These are phyloP conservation scores for Purshia tridentata DNA, from an alignment of 306 rosid species.

Conservation along the genomic window DNA sequence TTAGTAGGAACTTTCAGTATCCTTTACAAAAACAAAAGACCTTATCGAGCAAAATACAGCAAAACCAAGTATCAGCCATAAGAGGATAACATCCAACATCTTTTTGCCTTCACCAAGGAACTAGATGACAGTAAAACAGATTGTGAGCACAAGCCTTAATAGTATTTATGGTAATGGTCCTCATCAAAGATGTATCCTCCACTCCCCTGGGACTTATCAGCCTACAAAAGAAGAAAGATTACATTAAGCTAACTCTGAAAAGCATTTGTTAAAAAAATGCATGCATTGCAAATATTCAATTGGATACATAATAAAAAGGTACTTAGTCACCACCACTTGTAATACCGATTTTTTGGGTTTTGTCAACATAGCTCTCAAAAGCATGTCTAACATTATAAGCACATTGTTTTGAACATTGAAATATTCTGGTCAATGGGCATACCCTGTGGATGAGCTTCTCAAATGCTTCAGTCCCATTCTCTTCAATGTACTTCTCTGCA, in stretches of 20 bases:
- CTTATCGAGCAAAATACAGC: not conserved
- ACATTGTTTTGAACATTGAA: not conserved
- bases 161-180: conserved; percentile 19
- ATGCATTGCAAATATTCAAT: not conserved
- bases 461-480: conserved; percentile 68
- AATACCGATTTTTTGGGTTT: too few relatives aligned
- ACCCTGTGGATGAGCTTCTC: conserved; percentile 78
- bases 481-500: conserved; percentile 82
- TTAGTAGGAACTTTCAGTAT: not conserved
- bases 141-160: conserved; percentile 1
- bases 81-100: not conserved
- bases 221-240: conserved; percentile 44
- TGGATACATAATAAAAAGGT: not conserved
- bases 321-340: too few relatives aligned
- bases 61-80: not conserved
- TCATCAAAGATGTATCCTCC: conserved; percentile 38
- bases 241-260: not conserved
- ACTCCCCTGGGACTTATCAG: conserved; percentile 56
- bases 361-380: not conserved
- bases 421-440: conserved; percentile 23
- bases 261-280: not conserved
- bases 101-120: not conserved
- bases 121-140: not conserved
- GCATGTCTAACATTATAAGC: not conserved
- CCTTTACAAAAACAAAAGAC: not conserved